Conservation (phyloP, 2,329 filamentous ascomycete species). For the Trichophyton verrucosum region DNA sequence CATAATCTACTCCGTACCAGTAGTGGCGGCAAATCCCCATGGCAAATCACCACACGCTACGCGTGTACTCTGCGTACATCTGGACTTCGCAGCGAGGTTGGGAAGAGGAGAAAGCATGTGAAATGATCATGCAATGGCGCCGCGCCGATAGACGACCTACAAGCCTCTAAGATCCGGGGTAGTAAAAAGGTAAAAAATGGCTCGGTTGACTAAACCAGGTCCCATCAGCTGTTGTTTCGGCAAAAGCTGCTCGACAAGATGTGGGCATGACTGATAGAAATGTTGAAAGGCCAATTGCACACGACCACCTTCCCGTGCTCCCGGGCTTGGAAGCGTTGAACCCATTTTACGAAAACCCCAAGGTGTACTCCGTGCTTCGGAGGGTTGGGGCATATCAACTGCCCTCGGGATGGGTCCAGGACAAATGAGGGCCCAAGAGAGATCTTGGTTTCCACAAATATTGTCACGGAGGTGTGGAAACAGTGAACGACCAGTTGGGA, state of each 20-base stretch:
- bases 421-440: not conserved
- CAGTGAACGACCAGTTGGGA: not conserved
- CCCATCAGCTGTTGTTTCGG: not conserved
- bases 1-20: not conserved
- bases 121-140: not conserved
- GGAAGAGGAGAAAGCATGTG: not conserved
- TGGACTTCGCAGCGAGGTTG: not conserved
- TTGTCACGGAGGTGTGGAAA: not conserved
- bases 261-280: not conserved
- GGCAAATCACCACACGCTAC: not conserved
- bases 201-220: not conserved
- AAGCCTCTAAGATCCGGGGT: slow-evolving; percentile 1
- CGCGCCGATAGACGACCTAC: not conserved
- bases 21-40: not conserved
- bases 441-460: not conserved
- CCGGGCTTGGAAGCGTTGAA: not conserved
- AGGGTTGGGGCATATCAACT: not conserved
- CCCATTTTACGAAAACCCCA: not conserved
- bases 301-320: not conserved
- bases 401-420: not conserved
- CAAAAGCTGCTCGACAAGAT: not conserved
- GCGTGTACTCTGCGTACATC: not conserved
- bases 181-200: not conserved
- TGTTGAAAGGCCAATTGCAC: not conserved
- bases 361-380: not conserved